Conservation (phyloP, 345 rosid genomes). For the Bruguiera gymnorhiza region DNA sequence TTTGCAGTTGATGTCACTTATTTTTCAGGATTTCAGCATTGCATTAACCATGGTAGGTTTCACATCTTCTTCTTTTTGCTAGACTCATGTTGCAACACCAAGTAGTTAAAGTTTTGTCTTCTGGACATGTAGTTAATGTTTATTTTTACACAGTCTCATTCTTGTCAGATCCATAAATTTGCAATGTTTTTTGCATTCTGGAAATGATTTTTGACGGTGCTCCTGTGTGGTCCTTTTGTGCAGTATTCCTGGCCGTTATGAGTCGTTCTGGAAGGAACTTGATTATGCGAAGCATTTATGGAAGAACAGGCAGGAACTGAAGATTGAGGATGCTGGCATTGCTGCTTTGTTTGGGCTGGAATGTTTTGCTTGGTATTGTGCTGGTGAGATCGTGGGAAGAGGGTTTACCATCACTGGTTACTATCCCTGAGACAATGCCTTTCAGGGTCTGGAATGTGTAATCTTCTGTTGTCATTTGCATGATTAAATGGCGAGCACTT, state of each 20-base stretch:
- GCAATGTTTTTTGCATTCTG: background rate
- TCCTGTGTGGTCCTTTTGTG: constrained; percentile 4
- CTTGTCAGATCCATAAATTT: background rate
- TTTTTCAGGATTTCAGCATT: background rate
- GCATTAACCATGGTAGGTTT: background rate
- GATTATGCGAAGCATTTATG: constrained; percentile 58
- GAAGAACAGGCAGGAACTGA: constrained; percentile 65
- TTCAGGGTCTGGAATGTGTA: constrained; percentile 22
- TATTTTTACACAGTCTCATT: background rate
- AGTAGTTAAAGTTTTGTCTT: too few relatives aligned
- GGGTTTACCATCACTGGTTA: constrained; percentile 52
- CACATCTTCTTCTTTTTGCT: background rate
- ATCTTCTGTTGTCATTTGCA: constrained; percentile 25
- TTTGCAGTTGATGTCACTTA: background rate
- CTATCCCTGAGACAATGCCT: constrained; percentile 22
- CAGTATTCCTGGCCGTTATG: constrained; percentile 67
- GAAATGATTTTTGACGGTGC: background rate
- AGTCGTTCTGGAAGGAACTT: constrained; percentile 72
- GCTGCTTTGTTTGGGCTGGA: constrained; percentile 74
- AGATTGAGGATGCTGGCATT: constrained; percentile 80
- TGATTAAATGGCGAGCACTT: constrained; percentile 27
- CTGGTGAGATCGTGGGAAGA: constrained; percentile 81
- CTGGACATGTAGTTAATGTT: too few relatives aligned
- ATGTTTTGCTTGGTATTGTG: constrained; percentile 28
- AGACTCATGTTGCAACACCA: background rate